Percentiles rank a stretch among this genome's conserved stretches.
Evolutionary conservation across 2,329 filamentous ascomycete species (phyloP).

Genomic region (Sphaerulina musiva): DNA sequence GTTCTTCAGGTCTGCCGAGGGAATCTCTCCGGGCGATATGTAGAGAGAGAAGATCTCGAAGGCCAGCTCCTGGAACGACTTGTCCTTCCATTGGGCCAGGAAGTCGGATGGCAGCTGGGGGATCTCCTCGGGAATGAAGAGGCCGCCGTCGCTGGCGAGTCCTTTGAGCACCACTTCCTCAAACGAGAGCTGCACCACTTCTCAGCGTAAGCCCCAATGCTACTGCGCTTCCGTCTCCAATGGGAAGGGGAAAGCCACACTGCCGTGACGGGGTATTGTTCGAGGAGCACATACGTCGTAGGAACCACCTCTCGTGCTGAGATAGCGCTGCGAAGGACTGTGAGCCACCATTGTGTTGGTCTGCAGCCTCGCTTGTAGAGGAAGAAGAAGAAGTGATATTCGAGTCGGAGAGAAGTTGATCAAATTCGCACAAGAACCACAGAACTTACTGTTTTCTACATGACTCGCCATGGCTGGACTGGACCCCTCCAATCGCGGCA

Average conservation of each 20-base stretch:
- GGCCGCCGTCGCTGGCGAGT: constrained; percentile 75
- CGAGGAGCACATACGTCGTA: constrained; percentile 48
- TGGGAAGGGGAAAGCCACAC: too few relatives aligned
- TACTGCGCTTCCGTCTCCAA: too few relatives aligned
- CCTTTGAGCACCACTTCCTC: constrained; percentile 88
- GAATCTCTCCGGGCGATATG: constrained; percentile 78
- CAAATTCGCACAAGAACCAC: too few relatives aligned
- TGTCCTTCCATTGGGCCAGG: constrained; percentile 65
- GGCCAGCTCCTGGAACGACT: constrained; percentile 74
- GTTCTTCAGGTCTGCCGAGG: constrained; percentile 66
- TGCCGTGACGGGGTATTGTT: constrained; percentile 1
- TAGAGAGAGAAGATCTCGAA: constrained; percentile 81
- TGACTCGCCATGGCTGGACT: too few relatives aligned
- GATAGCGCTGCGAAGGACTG: constrained; percentile 54
- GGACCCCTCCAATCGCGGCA: too few relatives aligned
- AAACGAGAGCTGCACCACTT: constrained; percentile 63
- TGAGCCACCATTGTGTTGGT: constrained; percentile 30
- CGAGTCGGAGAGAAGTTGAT: too few relatives aligned
- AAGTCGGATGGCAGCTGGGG: constrained; percentile 58
- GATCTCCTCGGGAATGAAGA: constrained; percentile 82
- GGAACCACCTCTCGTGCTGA: constrained; percentile 57
- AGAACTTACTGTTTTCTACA: too few relatives aligned
- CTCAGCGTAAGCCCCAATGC: constrained; percentile 30
- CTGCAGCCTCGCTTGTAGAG: too few relatives aligned
- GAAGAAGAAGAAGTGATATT: too few relatives aligned